These are phyloP conservation scores for Zizania latifolia DNA, from an alignment of 176 grass and related monocot species.

Conservation along the genomic window DNA sequence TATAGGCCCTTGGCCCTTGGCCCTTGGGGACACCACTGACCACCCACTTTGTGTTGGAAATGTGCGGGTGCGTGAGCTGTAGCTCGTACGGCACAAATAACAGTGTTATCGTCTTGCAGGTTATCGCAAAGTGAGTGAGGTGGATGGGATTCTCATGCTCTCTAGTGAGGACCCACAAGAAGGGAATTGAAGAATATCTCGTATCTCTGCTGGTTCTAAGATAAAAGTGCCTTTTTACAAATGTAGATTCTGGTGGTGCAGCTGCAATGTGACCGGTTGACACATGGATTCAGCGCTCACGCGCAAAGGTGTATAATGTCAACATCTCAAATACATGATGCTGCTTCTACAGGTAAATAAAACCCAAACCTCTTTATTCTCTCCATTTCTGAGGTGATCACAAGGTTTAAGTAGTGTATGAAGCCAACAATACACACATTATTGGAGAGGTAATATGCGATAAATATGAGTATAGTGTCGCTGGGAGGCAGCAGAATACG, in stretches of 20 bases:
- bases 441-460: too few relatives aligned
- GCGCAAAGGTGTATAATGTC: too few relatives aligned
- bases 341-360: not conserved
- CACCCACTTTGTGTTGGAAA: too few relatives aligned
- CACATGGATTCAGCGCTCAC: too few relatives aligned
- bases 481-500: not conserved
- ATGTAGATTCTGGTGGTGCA: not conserved
- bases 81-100: not conserved
- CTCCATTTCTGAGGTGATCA: not conserved
- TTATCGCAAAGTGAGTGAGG: not conserved
- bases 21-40: too few relatives aligned
- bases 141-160: not conserved
- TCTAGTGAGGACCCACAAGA: not conserved
- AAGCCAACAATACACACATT: not conserved
- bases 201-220: not conserved
- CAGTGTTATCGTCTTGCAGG: not conserved
- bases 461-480: not conserved
- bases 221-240: not conserved
- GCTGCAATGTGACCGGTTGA: too few relatives aligned
- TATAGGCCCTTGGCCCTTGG: slow-evolving; percentile 44
- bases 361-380: not conserved
- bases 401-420: not conserved
- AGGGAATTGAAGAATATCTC: not conserved
- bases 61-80: not conserved
- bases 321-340: too few relatives aligned